These are phyloP conservation scores for Suillus americanus DNA, from an alignment of 768 basidiomycete species.

Conservation along the genomic window DNA sequence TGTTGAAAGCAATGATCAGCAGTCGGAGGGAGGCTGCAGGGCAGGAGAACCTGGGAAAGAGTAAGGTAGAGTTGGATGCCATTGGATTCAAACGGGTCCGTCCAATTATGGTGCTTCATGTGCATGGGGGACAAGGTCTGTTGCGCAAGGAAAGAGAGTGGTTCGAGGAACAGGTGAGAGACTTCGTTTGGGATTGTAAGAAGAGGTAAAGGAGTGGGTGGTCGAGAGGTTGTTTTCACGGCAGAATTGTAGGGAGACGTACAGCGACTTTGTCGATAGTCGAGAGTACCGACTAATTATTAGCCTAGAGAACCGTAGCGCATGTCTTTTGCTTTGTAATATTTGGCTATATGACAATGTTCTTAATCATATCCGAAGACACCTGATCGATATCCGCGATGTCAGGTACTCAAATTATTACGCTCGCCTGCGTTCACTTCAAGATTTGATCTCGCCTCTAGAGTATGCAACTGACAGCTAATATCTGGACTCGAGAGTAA, in stretches of 20 bases:
- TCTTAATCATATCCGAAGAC: not conserved
- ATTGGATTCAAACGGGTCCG: not conserved
- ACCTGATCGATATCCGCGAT: not conserved
- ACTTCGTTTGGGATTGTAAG: not conserved
- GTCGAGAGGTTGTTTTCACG: not conserved
- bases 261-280: not conserved
- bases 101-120: not conserved
- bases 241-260: not conserved
- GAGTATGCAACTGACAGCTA: no score
- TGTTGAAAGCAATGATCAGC: not conserved
- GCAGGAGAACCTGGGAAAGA: not conserved
- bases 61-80: not conserved
- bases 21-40: not conserved
- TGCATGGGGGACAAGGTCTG: not conserved
- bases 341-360: not conserved
- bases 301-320: not conserved
- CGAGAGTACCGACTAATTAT: not conserved
- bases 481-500: not conserved
- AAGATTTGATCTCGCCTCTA: not conserved
- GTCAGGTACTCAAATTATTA: not conserved
- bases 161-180: not conserved
- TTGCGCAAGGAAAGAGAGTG: not conserved
- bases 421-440: not conserved
- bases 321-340: not conserved
- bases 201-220: not conserved